Evolutionary conservation across 257 asterid species (phyloP).

Genomic region (Scutellaria baicalensis): DNA sequence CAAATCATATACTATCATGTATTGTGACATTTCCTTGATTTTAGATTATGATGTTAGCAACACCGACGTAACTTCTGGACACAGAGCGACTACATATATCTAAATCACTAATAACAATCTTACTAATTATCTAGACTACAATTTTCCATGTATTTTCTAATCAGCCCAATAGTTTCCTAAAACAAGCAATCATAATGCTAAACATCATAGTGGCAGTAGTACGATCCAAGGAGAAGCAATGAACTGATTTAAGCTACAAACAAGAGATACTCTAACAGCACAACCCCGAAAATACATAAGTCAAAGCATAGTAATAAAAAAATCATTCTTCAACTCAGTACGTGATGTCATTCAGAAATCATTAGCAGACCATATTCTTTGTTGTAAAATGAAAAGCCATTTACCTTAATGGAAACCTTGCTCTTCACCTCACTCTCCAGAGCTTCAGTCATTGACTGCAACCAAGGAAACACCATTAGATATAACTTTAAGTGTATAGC

Average conservation of each 20-base stretch:
- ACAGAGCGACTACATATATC: neutral
- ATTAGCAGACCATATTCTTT: neutral
- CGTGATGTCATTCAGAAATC: slow-evolving; percentile 1
- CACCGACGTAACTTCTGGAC: neutral
- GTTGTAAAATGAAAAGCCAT: neutral
- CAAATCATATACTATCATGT: neutral
- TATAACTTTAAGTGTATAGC: neutral
- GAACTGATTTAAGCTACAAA: slow-evolving; percentile 9
- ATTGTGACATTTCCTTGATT: neutral
- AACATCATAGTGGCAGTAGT: neutral
- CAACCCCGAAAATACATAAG: neutral
- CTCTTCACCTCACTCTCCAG: slow-evolving; percentile 73
- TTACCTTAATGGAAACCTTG: slow-evolving; percentile 80
- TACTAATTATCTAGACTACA: neutral
- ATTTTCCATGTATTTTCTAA: neutral
- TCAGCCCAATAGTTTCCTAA: neutral
- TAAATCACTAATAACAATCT: neutral
- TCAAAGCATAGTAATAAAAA: neutral
- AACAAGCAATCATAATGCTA: neutral
- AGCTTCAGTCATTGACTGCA: slow-evolving; percentile 93
- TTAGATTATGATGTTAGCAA: neutral
- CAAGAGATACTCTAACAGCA: neutral
- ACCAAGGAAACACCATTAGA: slow-evolving; percentile 6
- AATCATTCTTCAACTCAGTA: neutral
- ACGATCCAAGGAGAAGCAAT: neutral